Conservation (phyloP, 2,329 filamentous ascomycete species). For the Pseudogymnoascus sp. region DNA sequence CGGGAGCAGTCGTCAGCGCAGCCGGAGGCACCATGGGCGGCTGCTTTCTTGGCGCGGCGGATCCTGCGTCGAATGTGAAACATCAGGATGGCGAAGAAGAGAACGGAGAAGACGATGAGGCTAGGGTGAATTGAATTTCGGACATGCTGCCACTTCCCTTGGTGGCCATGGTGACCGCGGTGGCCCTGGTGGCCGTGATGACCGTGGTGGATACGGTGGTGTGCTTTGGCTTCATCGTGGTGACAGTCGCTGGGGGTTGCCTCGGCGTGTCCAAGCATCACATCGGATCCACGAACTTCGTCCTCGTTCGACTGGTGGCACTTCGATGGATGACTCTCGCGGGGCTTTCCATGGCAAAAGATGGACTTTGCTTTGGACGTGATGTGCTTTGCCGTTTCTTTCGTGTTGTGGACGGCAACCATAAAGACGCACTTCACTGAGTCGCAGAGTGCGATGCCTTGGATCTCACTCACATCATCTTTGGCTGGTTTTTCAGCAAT, state of each 20-base stretch:
- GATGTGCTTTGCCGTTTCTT: neutral
- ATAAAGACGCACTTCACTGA: neutral
- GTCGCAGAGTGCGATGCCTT: neutral
- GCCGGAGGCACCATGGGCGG: neutral
- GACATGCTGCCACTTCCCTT: neutral
- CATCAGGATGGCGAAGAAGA: neutral
- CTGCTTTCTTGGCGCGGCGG: neutral
- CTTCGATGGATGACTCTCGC: neutral
- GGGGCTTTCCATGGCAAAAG: neutral
- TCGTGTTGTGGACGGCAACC: slow-evolving; percentile 6
- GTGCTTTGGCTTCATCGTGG: neutral
- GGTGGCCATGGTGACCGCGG: neutral
- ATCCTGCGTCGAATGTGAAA: neutral
- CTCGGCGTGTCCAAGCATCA: neutral
- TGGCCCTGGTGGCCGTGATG: neutral
- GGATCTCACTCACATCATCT: neutral
- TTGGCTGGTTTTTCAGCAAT: neutral
- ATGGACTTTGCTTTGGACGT: neutral
- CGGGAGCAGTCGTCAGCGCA: neutral
- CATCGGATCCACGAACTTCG: neutral
- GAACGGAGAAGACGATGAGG: neutral
- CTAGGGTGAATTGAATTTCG: neutral
- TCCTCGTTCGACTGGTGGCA: neutral
- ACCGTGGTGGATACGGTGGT: neutral
- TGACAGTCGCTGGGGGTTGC: neutral